phyloP scores from a whole-genome alignment of 2,329 filamentous ascomycete genomes.

The Pezicula neosporulosa region DNA sequence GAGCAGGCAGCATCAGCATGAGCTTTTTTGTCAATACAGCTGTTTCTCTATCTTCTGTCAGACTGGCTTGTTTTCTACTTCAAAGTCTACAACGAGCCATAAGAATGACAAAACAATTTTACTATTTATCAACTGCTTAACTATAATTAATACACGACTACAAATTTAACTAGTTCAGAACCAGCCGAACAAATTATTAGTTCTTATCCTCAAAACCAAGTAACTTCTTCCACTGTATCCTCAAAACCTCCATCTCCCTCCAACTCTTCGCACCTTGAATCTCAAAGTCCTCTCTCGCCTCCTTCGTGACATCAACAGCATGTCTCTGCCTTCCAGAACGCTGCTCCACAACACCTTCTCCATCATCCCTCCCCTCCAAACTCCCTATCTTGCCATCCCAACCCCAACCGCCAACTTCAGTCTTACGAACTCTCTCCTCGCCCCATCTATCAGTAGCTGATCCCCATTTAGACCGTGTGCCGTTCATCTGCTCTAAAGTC shows the following conservation, averaged over 20 bases:
- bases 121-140: no score
- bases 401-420: slow-evolving; percentile 86
- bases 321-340: slow-evolving; percentile 56
- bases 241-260: slow-evolving; percentile 69
- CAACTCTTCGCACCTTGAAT: slow-evolving; percentile 58
- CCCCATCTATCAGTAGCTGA: slow-evolving; percentile 61
- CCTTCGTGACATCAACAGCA: slow-evolving; percentile 55
- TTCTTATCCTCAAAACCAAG: slow-evolving; percentile 17
- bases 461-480: slow-evolving; percentile 78
- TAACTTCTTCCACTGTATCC: slow-evolving; percentile 57
- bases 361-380: slow-evolving; percentile 40
- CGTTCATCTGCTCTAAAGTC: slow-evolving; percentile 53
- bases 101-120: no score
- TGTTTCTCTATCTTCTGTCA: no score
- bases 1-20: no score
- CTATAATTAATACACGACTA: no score
- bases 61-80: no score
- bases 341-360: slow-evolving; percentile 35
- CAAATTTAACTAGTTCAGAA: no score
- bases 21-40: no score
- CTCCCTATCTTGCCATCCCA: slow-evolving; percentile 58
- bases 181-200: no score
- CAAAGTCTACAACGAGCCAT: no score
- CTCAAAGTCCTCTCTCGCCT: slow-evolving; percentile 60
- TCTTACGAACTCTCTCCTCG: slow-evolving; percentile 62